Conservation (phyloP, 2,329 filamentous ascomycete genomes). For the Onygenales sp. region DNA sequence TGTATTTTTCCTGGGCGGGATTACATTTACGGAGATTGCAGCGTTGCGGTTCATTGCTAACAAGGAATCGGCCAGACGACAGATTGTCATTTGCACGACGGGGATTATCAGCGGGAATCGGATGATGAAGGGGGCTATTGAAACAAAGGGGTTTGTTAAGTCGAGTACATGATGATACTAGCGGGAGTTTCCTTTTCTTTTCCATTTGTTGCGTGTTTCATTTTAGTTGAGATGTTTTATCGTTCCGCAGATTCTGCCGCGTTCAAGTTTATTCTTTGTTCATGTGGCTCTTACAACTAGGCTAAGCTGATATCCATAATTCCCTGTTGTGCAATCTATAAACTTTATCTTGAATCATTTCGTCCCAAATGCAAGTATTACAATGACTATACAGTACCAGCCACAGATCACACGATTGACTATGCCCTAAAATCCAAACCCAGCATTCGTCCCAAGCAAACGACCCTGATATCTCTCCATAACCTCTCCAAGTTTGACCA, state of each 20-base stretch:
- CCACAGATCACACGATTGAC: too few relatives aligned
- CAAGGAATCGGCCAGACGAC: conserved; percentile 69
- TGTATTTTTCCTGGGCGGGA: conserved; percentile 95
- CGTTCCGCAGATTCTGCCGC: too few relatives aligned
- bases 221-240: not conserved
- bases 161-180: not conserved
- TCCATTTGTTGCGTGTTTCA: not conserved
- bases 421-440: conserved; percentile 27
- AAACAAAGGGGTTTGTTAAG: conserved; percentile 50
- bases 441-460: conserved; percentile 60
- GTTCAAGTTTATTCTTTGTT: too few relatives aligned
- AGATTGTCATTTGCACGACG: conserved; percentile 87
- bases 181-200: not conserved
- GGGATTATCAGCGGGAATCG: conserved; percentile 80
- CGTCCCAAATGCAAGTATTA: too few relatives aligned
- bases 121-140: conserved; percentile 78
- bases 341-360: too few relatives aligned
- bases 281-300: too few relatives aligned
- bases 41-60: conserved; percentile 82
- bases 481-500: conserved; percentile 71
- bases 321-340: too few relatives aligned
- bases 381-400: too few relatives aligned
- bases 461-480: conserved; percentile 71
- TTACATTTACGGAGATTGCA: conserved; percentile 93
- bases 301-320: too few relatives aligned